Base-by-base conservation (phyloP, 805 yeast species). In the Zygoascus flipseniorum region DNA sequence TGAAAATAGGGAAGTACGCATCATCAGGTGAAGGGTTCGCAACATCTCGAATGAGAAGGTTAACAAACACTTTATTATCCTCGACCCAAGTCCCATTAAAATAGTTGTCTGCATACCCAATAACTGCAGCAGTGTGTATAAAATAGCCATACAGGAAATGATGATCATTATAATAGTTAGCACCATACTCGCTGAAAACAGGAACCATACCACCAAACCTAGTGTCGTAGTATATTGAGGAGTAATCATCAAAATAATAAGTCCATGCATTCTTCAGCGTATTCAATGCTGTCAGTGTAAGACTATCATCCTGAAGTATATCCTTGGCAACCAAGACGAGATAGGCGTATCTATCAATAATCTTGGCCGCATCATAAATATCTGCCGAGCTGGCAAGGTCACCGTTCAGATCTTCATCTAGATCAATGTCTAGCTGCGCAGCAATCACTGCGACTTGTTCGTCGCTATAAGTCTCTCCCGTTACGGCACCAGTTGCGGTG, bases 101-200 rank as follows among this genome's bases (percentile, higher is more conserved):
- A 37, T 68, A 58, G 9, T 60, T 52, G 63, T 86, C 93, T 20
- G 83, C 78, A 54, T 79, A 67, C 11, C 85, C 89, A 50, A 86
- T 77, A 19, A 85, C 73, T 2, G 95, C 89, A 8, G 93, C 92
- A 1, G 93, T 86, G 66, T 86, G 92, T 43, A 86, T 75, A 61
- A 80, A 82, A 66, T 86, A 87, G n/a, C 93, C 92, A 63, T 85
- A 87, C 66, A 86, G 93, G 78, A 86, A 87, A 65, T 86, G 92
- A 62, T 87, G 95, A 62, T 87, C 95, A 60, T 86, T 86, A 69
- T 86, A 86, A 65, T 78, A 83, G 20, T 85, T 79, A 62, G 82
- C 76, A 41, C 93, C 96, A 65, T 73, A 88, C 69, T 89, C 96
- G 6, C 28, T 23, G 28, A 6, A 4, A 4, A 6, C 6, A 6